Evolutionary conservation across 305 asterid species (phyloP), one percentile per base, ranked within the genome.

Genomic region (Fraxinus ornus): DNA sequence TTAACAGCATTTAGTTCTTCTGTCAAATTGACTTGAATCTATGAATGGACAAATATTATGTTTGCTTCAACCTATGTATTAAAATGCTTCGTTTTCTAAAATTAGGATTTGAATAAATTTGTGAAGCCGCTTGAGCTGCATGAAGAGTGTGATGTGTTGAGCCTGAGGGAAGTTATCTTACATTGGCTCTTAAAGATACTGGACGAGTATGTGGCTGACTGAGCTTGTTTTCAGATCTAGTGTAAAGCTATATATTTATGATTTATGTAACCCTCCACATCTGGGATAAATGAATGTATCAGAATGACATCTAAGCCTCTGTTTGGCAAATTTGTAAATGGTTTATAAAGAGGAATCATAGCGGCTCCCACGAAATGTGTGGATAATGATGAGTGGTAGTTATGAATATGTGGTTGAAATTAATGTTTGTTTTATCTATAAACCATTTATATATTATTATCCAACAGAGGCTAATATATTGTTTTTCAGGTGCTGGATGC

Each of bases 401-500:
- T 17, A 5, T 52, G 21, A 52, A 52, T 52, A 17, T 52, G 24
- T 17, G 22, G 64, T 52, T 52, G 22, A 52, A 52, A 52, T 17
- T 52, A 52, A 17, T 52, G 64, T 52, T 52, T 17, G 64, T 17
- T 6, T 17, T 52, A 17, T 52, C 64, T 49, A 49, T 49, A 49
- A 49, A 49, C 8, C 64, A 52, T 52, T 52, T 17, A n/a, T 52
- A 52, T 52, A 52, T 17, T 17, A 17, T 17, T 52, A 52, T 22
- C 32, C 72, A 22, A 22, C 17, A 22, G 15, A 8, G 30, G 17
- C 35, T 22, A 66, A 66, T 66, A 26, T 66, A 10, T 26, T 60
- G 15, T 32, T 77, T 52, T 68, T 7, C 75, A 84, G 84, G 79
- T 84, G 87, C 84, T 84, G 87, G 87, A 80, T 60, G 62, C 79